Evolutionary conservation across 805 yeast genomes (phyloP), one percentile per base, ranked within the genome.

Genomic region (Zygosaccharomyces bisporus): DNA sequence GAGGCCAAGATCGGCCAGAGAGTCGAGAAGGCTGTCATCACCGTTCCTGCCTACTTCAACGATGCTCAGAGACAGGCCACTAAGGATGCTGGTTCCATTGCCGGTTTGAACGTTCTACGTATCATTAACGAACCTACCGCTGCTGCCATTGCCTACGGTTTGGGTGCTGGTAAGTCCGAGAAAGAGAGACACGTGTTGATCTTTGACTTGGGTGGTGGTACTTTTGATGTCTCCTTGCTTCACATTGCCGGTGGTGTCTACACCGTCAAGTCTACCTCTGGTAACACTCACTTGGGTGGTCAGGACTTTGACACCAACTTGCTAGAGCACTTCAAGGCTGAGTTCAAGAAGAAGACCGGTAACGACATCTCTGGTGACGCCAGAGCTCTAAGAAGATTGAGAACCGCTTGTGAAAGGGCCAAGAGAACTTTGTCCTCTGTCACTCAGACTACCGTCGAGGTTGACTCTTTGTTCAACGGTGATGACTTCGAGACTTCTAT

Each of bases 201-300:
- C 69, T 89, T 88, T 77, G 96, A 89, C 74, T 81, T 89, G 69
- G 97, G 97, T 80, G 97, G 97, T 76, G 96, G 96, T 81, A 89
- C 96, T 68, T 89, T 89, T 76, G 97, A 89, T 86, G 96, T 89
- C 46, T 90, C 96, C 41, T 78, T 89, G 54, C 78, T 89, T 68
- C 81, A 90, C 69, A 86, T 89, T 66, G 95, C 88, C 67, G 96
- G 89, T 67, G 97, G 96, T 75, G 87, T 89, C 64, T 89, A 89
- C 79, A 91, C 89, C 70, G 97, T 89, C 62, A 89, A 89, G 79
- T 89, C 97, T 58, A 89, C 97, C 58, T 95, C 96, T 64, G 98
- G 98, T 87, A 96, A 90, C 77, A 90, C 98, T 61, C 98, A 90
- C 76, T 83, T 90, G 76, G 98, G 98, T 81, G 98, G 98, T 81